These are phyloP conservation scores for Lasiodiplodia hormozganensis DNA, from an alignment of 2,329 filamentous ascomycete species.

Conservation along the genomic window DNA sequence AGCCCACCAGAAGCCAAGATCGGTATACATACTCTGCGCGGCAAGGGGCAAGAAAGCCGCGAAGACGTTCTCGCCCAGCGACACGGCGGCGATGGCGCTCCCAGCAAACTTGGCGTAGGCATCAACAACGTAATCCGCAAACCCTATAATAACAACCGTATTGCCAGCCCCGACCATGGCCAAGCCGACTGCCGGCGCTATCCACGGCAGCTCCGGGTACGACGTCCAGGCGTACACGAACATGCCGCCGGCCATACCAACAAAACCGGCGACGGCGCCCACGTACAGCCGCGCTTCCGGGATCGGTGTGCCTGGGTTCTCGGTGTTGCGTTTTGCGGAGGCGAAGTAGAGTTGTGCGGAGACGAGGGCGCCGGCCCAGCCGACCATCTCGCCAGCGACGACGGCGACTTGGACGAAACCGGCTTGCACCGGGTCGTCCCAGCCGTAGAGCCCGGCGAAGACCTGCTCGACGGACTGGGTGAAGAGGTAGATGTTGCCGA, in stretches of 20 bases:
- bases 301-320: constrained; percentile 14
- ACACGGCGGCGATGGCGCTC: constrained; percentile 57
- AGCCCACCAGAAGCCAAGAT: constrained; percentile 58
- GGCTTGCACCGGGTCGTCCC: constrained; percentile 47
- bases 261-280: constrained; percentile 51
- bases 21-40: constrained; percentile 55
- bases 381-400: constrained; percentile 54
- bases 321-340: constrained; percentile 40
- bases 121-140: constrained; percentile 60
- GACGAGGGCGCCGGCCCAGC: constrained; percentile 46
- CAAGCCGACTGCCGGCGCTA: constrained; percentile 56
- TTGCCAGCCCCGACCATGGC: constrained; percentile 58
- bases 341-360: constrained; percentile 51
- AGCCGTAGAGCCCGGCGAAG: constrained; percentile 49
- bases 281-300: constrained; percentile 57
- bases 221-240: constrained; percentile 61
- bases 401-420: constrained; percentile 56
- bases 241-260: constrained; percentile 57
- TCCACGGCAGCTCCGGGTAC: constrained; percentile 54
- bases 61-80: constrained; percentile 57
- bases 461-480: constrained; percentile 57
- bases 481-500: constrained; percentile 57
- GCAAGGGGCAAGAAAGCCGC: constrained; percentile 58
- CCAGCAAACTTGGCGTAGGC: constrained; percentile 59
- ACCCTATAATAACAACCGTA: constrained; percentile 53